A percentile compares a stretch with the other conserved stretches of the same genome.
Evolutionary conservation across 169 alveolate species (phyloP).

Genomic region (Besnoitia besnoiti): DNA sequence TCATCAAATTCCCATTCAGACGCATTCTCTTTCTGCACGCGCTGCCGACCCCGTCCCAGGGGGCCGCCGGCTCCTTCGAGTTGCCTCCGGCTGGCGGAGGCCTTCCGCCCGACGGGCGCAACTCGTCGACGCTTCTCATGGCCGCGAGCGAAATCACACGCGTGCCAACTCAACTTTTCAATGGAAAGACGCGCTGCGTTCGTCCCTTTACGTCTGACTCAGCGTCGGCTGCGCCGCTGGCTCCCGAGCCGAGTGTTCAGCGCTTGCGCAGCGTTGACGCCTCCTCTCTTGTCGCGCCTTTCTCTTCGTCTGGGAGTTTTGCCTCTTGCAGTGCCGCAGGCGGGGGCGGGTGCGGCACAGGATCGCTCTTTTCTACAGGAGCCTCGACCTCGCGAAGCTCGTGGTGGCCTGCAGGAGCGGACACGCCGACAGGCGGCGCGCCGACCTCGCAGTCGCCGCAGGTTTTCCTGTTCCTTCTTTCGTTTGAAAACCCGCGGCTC

Average conservation of each 20-base stretch:
- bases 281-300: background rate
- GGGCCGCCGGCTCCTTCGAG: background rate
- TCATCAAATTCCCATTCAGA: background rate
- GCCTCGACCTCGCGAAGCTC: background rate
- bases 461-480: background rate
- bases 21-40: conserved; percentile 34
- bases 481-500: background rate
- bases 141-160: conserved; percentile 35
- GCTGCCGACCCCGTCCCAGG: background rate
- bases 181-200: conserved; percentile 51
- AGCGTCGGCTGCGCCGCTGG: background rate
- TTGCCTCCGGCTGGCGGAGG: background rate
- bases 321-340: background rate
- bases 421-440: background rate
- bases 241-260: background rate
- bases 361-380: background rate
- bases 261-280: background rate
- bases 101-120: background rate
- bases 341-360: background rate
- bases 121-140: background rate
- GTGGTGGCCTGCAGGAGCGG: conserved; percentile 21
- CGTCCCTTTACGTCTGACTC: conserved; percentile 39
- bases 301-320: background rate
- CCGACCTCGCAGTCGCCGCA: background rate
- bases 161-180: background rate